Conservation (phyloP, 805 yeast species). For the Clavispora fructus region DNA sequence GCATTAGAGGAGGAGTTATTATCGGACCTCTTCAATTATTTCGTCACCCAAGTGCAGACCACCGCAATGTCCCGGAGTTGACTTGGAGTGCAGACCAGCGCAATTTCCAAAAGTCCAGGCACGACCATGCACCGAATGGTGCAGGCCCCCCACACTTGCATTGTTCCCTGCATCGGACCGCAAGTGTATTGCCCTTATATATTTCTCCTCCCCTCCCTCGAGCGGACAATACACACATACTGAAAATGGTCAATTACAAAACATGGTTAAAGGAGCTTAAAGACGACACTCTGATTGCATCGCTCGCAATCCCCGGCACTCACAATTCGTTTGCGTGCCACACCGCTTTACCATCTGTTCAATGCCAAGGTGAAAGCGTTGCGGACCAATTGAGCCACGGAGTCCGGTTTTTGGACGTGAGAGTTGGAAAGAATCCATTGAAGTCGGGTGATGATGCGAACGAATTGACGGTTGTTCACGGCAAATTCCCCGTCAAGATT, state of each 20-base stretch:
- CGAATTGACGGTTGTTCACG: conserved; percentile 65
- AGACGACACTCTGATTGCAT: conserved; percentile 47
- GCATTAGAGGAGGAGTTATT: too few relatives aligned
- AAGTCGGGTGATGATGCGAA: conserved; percentile 45
- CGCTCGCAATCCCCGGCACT: conserved; percentile 75
- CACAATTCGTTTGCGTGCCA: conserved; percentile 76
- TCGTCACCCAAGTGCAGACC: too few relatives aligned
- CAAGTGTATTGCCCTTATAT: background rate
- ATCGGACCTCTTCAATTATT: too few relatives aligned
- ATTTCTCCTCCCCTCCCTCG: background rate
- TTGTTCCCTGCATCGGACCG: background rate
- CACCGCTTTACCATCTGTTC: conserved; percentile 67
- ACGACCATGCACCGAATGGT: background rate
- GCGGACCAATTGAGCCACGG: conserved; percentile 64
- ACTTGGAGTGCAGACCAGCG: background rate
- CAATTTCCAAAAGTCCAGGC: background rate
- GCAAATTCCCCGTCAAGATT: conserved; percentile 67
- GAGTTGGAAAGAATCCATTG: conserved; percentile 56
- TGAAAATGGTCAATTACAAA: conserved; percentile 35
- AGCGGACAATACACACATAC: background rate
- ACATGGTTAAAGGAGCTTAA: conserved; percentile 52
- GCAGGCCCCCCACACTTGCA: background rate
- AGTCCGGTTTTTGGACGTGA: conserved; percentile 67
- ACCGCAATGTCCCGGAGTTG: too few relatives aligned
- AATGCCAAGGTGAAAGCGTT: conserved; percentile 63